Base-by-base conservation (phyloP, 805 yeast species). In the Danielia oregonensis region DNA sequence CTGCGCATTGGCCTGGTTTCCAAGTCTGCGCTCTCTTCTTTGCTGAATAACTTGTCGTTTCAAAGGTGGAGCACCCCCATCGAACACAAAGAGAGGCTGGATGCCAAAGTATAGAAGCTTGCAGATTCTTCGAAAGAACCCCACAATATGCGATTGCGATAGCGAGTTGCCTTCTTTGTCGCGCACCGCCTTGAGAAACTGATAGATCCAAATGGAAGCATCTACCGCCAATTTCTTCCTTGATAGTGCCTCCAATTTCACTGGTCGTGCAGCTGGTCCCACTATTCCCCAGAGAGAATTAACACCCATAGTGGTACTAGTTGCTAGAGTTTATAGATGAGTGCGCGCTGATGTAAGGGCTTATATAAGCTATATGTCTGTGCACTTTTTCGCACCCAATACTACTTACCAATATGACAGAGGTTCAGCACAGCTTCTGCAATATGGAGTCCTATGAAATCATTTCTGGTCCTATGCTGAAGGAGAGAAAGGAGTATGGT, bases 151-250 rank as follows among this genome's bases (percentile, higher is more conserved):
- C 0, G 96, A 82, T 41, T 79, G 84, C 19, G 74, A 70, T 40
- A 89, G 57, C 0, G 86, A 75, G 39, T 82, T 76, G 6, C 97
- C 98, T 19, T 83, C 82, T 25, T 76, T 63, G 55, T 88, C 95
- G 46, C 97, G 72, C 15, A 93, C 94, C 1, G 97, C 97, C 56
- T 91, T 93, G 44, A 93, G 66, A 53, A 93, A 93, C 57, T 93
- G 99, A 55, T 93, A 93, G 35, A 93, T 84, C 99, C 99, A 93
- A 44, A 93, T 93, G 2, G 97, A 91, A 1, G 98, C 99, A 68
- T 93, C 99, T 6, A 93, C 91, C 0, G 98, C 98, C 49, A 93
- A 65, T 34, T 74, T 68, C 54, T 82, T 83, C 38, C 88, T 79
- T 15, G 84, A 74, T 23, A 93, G 69, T 0, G 94, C 80, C 55